Base-by-base conservation (phyloP, 768 basidiomycete species). In the Hygrocybe punicea region DNA sequence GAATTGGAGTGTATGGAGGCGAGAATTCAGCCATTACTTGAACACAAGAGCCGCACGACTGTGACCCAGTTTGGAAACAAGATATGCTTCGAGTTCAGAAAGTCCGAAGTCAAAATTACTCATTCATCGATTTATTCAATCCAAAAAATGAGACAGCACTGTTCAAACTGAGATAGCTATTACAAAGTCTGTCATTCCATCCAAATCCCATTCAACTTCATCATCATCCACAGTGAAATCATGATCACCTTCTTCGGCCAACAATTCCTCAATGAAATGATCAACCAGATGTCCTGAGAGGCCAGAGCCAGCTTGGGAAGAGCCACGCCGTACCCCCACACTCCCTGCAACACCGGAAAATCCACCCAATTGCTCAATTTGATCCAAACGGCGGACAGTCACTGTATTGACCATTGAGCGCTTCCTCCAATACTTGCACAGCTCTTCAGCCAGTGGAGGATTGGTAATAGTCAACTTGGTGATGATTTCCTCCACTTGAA, bases 371-470 rank as follows among this genome's bases (percentile, higher is more conserved):
- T 21, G 23, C 29, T 24, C 21, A n/a, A 49, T 34, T 7, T n/a
- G 48, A 25, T 34, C 23, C 21, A 49, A 34, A 34, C 48, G 60
- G 29, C 47, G 35, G 25, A 53, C 21, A 39, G 53, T 51, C 2
- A 60, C 13, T 6, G 9, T 16, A 36, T 61, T 61, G 33, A 61
- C 49, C 2, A 23, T 21, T 23, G 44, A 58, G 14, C 57, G 29
- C 19, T 53, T 39, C 0, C 33, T 33, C 60, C 60, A 58, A 50
- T 33, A 3, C 3, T 34, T 19, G 17, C 42, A 39, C 10, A 58
- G 57, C 33, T 58, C 60, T 17, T 45, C 17, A 25, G 53, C 56
- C 17, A 61, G 42, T 13, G 24, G 11, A 16, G 57, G 52, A 17
- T 55, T 46, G 14, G 24, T 44, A 10, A 17, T 10, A 9, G 44